Evolutionary conservation across 2,329 filamentous ascomycete species (phyloP), one percentile per base, ranked within the genome.

Genomic region (Pseudogymnoascus sp.): DNA sequence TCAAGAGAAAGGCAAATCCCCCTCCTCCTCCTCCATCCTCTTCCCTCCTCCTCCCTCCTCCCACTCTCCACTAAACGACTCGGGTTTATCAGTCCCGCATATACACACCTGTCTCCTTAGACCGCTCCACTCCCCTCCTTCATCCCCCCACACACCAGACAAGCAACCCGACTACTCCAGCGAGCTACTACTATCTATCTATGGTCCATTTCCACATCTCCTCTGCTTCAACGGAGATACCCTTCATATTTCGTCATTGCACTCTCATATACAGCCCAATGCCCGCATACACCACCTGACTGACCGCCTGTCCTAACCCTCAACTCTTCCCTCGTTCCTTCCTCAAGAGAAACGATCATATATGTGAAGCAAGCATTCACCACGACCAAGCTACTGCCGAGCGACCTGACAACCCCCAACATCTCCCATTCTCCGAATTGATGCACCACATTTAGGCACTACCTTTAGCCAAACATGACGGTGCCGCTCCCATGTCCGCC

Each of bases 391-490:
- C 46, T 53, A 53, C 46, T 53, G 25, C 46, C 46, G 46, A 53
- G 43, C 21, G 25, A 49, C 42, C 6, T 46, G 21, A 46, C 43
- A 9, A 53, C 23, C 25, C 43, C 46, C 18, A 18, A 18, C 16
- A 53, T 25, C 14, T 31, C 46, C 46, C 46, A 6, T 16, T 53
- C 25, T 31, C 46, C 46, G 46, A 53, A 53, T 53, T 53, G 46
- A 53, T 53, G 46, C 46, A 53, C 46, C 46, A 31, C 46, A 31
- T 53, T 53, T 53, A 53, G 46, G 46, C 46, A 31, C 46, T 53
- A 9, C 46, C 46, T 53, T 53, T 53, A 53, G 46, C 46, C 59
- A 37, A 60, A 23, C 59, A 60, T 60, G 59, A 60, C 59, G 28
- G 28, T 60, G 31, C 34, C 59, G 18, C 59, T 60, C 59, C 59